Percentiles rank a stretch among this genome's conserved stretches.
Evolutionary conservation across 2,329 filamentous ascomycete species (phyloP).

Genomic region (Trichoderma arundinaceum): DNA sequence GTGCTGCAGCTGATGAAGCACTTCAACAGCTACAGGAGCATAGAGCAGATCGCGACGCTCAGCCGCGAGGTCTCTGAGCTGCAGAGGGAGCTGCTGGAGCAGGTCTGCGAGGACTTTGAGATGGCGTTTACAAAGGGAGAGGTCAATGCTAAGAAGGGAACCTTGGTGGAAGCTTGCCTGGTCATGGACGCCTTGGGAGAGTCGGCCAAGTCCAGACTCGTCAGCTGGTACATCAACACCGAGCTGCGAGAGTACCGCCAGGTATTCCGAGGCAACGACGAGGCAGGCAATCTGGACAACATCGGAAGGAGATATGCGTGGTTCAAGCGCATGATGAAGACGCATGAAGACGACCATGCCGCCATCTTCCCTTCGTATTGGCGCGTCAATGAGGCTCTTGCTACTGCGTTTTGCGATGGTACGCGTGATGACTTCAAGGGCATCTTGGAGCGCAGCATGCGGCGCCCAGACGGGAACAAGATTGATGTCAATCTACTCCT

Average conservation of each 20-base stretch:
- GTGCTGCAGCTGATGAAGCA: slow-evolving; percentile 98
- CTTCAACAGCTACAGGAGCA: slow-evolving; percentile 97
- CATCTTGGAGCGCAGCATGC: slow-evolving; percentile 86
- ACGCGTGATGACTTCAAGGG: slow-evolving; percentile 95
- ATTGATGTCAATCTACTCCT: slow-evolving; percentile 89
- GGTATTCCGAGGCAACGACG: slow-evolving; percentile 94
- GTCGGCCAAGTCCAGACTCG: slow-evolving; percentile 76
- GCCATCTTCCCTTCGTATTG: slow-evolving; percentile 85
- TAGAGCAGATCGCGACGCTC: slow-evolving; percentile 94
- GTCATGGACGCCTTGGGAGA: slow-evolving; percentile 97
- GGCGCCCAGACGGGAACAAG: slow-evolving; percentile 74
- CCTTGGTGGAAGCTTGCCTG: slow-evolving; percentile 83
- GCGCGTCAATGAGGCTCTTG: slow-evolving; percentile 88
- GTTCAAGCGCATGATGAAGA: slow-evolving; percentile 95
- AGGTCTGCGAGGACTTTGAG: slow-evolving; percentile 99
- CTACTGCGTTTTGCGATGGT: slow-evolving; percentile 92
- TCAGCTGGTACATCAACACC: slow-evolving; percentile 98
- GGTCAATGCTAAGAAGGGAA: slow-evolving; percentile 69
- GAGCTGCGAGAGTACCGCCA: slow-evolving; percentile 94
- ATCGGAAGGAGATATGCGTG: slow-evolving; percentile 93
- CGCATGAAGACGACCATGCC: slow-evolving; percentile 91
- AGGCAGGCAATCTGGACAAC: slow-evolving; percentile 94
- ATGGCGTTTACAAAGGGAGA: slow-evolving; percentile 90
- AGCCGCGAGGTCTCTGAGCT: slow-evolving; percentile 92
- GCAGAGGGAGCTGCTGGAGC: slow-evolving; percentile 89